Evolutionary conservation across 108 stramenopile species (phyloP).

Genomic region (Nitzschia sp.): DNA sequence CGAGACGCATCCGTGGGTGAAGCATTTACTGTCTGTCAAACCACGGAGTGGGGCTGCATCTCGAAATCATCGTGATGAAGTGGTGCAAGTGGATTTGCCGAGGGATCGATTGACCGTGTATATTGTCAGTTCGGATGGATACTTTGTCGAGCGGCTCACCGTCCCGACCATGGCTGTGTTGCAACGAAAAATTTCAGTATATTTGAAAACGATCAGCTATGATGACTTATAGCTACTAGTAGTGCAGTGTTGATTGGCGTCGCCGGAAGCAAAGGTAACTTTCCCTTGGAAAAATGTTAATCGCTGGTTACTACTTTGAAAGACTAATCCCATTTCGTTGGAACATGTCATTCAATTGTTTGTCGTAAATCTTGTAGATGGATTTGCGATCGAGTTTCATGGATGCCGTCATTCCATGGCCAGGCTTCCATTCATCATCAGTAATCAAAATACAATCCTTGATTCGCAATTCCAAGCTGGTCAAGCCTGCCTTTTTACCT

Average conservation of each 20-base stretch:
- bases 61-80: constrained; percentile 17
- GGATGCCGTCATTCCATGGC: constrained; percentile 29
- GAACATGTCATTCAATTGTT: constrained; percentile 18
- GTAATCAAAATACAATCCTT: constrained; percentile 28
- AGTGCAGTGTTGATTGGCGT: neutral
- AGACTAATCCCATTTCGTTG: constrained; percentile 11
- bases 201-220: constrained; percentile 35
- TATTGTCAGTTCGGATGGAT: constrained; percentile 41
- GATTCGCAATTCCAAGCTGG: constrained; percentile 20
- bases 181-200: constrained; percentile 23
- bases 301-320: too few relatives aligned
- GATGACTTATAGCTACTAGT: constrained; percentile 14
- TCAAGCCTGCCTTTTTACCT: constrained; percentile 17
- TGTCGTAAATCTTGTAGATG: constrained; percentile 20
- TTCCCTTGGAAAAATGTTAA: too few relatives aligned
- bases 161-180: constrained; percentile 30
- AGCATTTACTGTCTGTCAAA: constrained; percentile 24
- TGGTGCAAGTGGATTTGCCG: constrained; percentile 14
- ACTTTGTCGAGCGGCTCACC: constrained; percentile 32
- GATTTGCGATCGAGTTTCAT: constrained; percentile 31
- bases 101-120: constrained; percentile 31
- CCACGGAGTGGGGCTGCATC: constrained; percentile 23
- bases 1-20: constrained; percentile 30
- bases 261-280: too few relatives aligned
- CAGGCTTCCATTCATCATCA: constrained; percentile 27